Conservation (phyloP, 306 rosid genomes). For the Abrus pulchellus region DNA sequence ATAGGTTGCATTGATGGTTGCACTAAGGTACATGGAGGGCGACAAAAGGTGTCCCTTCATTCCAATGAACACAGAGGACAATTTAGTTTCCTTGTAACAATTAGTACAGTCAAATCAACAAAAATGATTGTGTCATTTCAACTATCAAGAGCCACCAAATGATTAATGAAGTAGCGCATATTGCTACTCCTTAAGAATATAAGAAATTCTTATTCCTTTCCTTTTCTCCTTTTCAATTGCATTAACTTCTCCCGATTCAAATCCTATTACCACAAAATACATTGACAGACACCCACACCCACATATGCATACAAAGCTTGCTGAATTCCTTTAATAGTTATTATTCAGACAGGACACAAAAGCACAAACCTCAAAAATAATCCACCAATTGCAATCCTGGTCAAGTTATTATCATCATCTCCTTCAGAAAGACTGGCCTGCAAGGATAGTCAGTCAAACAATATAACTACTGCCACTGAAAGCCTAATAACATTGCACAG, state of each 20-base stretch:
- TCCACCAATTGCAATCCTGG: conserved; percentile 86
- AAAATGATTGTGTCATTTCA: conserved; percentile 20
- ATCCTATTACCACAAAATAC: conserved; percentile 32
- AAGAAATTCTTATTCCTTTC: conserved; percentile 25
- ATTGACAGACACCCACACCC: conserved; percentile 22
- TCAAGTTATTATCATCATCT: conserved; percentile 81
- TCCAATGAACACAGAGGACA: conserved; percentile 47
- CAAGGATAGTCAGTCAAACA: conserved; percentile 52
- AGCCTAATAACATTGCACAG: conserved; percentile 33
- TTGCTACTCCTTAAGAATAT: conserved; percentile 33
- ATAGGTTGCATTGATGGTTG: conserved; percentile 85
- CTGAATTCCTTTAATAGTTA: conserved; percentile 24
- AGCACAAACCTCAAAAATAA: conserved; percentile 77
- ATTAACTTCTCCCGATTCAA: conserved; percentile 45
- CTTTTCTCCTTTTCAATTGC: conserved; percentile 24
- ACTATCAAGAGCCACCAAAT: conserved; percentile 32
- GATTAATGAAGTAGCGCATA: conserved; percentile 17
- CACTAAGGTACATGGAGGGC: conserved; percentile 88
- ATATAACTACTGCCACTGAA: conserved; percentile 40
- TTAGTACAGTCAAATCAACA: conserved; percentile 14
- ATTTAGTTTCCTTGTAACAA: conserved; percentile 34
- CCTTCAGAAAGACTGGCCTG: conserved; percentile 93
- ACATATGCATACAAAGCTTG: conserved; percentile 21
- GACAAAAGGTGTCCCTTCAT: conserved; percentile 86
- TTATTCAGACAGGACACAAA: conserved; percentile 42